Evolutionary conservation across 2,329 filamentous ascomycete species (phyloP).

Genomic region (Colletotrichum sp.): DNA sequence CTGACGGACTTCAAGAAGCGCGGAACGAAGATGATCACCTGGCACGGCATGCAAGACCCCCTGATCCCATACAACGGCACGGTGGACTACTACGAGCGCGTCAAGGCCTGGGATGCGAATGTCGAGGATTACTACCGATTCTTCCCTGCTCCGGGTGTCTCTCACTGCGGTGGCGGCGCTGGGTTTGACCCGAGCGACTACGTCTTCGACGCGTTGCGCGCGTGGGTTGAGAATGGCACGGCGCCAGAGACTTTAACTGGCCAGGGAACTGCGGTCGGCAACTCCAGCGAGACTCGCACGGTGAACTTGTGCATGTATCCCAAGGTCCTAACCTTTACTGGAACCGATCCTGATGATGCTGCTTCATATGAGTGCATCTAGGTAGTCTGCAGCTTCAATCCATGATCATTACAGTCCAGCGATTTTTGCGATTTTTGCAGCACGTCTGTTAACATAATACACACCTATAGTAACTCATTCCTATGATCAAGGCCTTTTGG

Average conservation of each 20-base stretch:
- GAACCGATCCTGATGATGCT: not conserved
- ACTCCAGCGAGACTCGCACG: not conserved
- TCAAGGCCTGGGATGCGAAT: slow-evolving; percentile 7
- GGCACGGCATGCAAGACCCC: slow-evolving; percentile 37
- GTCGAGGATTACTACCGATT: slow-evolving; percentile 55
- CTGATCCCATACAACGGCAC: slow-evolving; percentile 36
- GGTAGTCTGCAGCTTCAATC: not conserved
- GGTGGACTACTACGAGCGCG: slow-evolving; percentile 29
- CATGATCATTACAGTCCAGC: not conserved
- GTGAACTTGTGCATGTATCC: not conserved
- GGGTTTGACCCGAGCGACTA: slow-evolving; percentile 29
- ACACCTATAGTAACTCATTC: not conserved
- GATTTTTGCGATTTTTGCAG: not conserved
- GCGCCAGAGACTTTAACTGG: not conserved
- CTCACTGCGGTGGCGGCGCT: slow-evolving; percentile 53
- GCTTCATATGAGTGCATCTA: not conserved
- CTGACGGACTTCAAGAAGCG: slow-evolving; percentile 33
- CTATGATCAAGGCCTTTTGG: not conserved
- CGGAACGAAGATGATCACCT: slow-evolving; percentile 40
- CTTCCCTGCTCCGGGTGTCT: slow-evolving; percentile 60
- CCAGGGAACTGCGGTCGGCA: not conserved
- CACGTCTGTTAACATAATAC: not conserved
- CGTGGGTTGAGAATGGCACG: not conserved
- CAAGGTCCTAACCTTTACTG: not conserved
- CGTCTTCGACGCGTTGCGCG: not conserved